Conservation (phyloP, 2,329 filamentous ascomycete genomes). For the Penicillium sp. region DNA sequence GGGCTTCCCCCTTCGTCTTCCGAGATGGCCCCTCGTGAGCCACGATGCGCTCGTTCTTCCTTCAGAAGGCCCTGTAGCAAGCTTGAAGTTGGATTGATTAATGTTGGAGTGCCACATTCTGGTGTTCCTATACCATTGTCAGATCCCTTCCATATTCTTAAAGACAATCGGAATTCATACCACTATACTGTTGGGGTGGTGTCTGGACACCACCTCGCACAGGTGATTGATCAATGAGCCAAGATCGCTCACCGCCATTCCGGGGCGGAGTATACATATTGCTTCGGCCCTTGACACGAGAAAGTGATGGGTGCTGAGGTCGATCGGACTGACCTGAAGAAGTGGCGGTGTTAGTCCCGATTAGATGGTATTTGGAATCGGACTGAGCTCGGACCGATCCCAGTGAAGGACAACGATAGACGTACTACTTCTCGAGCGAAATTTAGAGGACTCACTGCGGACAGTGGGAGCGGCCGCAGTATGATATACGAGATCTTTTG, state of each 20-base stretch:
- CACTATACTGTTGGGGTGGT: slow-evolving; percentile 23
- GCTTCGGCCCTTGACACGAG: slow-evolving; percentile 31
- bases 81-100: slow-evolving; percentile 41
- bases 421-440: slow-evolving; percentile 28
- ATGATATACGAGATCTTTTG: slow-evolving; percentile 26
- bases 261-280: slow-evolving; percentile 34
- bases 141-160: not conserved
- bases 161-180: slow-evolving; percentile 18
- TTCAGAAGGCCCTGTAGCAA: slow-evolving; percentile 43
- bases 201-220: slow-evolving; percentile 21
- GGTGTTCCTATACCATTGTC: slow-evolving; percentile 26
- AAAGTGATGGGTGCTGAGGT: slow-evolving; percentile 30
- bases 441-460: slow-evolving; percentile 20
- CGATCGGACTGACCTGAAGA: slow-evolving; percentile 23
- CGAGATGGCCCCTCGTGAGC: slow-evolving; percentile 25
- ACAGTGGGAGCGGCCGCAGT: slow-evolving; percentile 15
- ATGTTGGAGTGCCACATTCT: slow-evolving; percentile 29
- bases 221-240: slow-evolving; percentile 32
- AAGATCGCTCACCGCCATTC: slow-evolving; percentile 28
- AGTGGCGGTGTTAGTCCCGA: slow-evolving; percentile 15
- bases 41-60: slow-evolving; percentile 42
- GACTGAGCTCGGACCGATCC: not conserved
- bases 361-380: not conserved
- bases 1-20: slow-evolving; percentile 25
- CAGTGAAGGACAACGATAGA: slow-evolving; percentile 2